These are phyloP conservation scores for Nannochloris sp. DNA, from an alignment of 139 green algal species.

Conservation along the genomic window DNA sequence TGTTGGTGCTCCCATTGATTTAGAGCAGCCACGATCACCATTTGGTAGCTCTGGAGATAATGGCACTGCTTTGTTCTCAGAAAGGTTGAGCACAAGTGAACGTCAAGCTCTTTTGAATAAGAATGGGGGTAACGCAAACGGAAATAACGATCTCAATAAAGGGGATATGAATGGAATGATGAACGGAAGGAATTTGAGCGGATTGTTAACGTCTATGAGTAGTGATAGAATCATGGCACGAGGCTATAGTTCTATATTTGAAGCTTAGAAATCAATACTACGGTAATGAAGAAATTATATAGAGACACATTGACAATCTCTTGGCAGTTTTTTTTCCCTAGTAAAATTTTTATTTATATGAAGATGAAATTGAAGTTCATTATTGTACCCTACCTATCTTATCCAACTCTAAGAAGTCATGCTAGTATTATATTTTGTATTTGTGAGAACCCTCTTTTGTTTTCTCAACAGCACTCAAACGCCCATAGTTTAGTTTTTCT, in stretches of 20 bases:
- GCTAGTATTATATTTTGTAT: background rate
- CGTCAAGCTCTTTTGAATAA: background rate
- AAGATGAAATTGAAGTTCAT: too few species aligned
- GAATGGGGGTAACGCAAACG: background rate
- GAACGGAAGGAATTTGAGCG: background rate
- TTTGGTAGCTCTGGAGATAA: background rate
- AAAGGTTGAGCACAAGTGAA: background rate
- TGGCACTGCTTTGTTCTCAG: background rate
- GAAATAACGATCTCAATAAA: background rate
- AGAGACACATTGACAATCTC: too few species aligned
- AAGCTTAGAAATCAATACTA: background rate
- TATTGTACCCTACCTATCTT: too few species aligned
- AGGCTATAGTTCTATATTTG: conserved; percentile 7
- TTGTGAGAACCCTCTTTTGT: background rate
- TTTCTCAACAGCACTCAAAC: background rate
- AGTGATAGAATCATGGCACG: conserved; percentile 8
- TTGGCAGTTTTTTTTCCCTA: too few species aligned
- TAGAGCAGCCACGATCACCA: background rate
- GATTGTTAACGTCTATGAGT: background rate
- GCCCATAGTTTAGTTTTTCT: background rate
- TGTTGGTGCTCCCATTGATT: background rate
- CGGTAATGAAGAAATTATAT: too few species aligned
- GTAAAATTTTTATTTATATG: too few species aligned
- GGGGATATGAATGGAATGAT: background rate
- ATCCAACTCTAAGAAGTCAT: background rate